Evolutionary conservation across 2,329 filamentous ascomycete species (phyloP).

Genomic region (Nemania diffusa): DNA sequence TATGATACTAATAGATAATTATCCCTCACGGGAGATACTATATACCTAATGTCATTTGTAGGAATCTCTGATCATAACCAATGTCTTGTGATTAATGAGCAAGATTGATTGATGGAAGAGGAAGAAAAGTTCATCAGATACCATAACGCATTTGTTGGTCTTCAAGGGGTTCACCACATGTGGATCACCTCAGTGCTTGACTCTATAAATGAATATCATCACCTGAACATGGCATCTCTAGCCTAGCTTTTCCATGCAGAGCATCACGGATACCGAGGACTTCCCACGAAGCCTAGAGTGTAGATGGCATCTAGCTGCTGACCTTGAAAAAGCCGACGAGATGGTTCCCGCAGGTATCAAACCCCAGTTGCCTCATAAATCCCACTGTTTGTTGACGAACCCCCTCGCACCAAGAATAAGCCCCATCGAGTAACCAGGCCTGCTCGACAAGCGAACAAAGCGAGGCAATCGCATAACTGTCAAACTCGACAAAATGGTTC

Average conservation of each 20-base stretch:
- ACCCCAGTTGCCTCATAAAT: conserved; percentile 45
- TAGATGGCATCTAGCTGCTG: conserved; percentile 46
- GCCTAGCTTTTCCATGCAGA: conserved; percentile 35
- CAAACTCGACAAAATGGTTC: conserved; percentile 80
- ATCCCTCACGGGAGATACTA: conserved; percentile 23
- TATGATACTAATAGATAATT: conserved; percentile 18
- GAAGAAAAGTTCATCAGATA: conserved; percentile 56
- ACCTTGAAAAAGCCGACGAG: conserved; percentile 21
- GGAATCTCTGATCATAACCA: not conserved
- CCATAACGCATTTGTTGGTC: conserved; percentile 60
- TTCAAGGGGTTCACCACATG: conserved; percentile 57
- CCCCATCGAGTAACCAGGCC: conserved; percentile 97
- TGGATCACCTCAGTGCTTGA: conserved; percentile 89
- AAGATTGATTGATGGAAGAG: not conserved
- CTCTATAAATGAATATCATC: conserved; percentile 97
- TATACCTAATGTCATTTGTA: conserved; percentile 14
- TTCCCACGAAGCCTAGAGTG: conserved; percentile 50
- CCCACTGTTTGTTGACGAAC: conserved; percentile 57
- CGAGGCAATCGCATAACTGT: conserved; percentile 98
- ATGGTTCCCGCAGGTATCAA: not conserved
- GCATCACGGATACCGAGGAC: conserved; percentile 33
- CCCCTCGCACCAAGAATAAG: conserved; percentile 99
- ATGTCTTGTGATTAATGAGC: not conserved
- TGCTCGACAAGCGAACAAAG: conserved; percentile 43
- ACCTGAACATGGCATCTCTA: conserved; percentile 64